Evolutionary conservation across 2,329 filamentous ascomycete genomes (phyloP).

Genomic region (Biscogniauxia sp.): DNA sequence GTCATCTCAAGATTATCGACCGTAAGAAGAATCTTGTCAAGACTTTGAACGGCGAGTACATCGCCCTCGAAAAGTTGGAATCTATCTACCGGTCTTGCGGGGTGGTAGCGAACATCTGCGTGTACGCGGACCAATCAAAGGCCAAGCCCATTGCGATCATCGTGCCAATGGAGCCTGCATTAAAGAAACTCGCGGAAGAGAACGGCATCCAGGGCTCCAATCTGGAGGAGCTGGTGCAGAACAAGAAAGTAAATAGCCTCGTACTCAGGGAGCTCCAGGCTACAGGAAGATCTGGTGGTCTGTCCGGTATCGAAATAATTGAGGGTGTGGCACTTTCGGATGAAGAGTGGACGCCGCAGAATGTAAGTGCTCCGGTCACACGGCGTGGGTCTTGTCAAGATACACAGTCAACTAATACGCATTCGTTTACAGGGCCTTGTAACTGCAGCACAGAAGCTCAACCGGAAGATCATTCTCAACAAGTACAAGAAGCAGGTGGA

Average conservation of each 20-base stretch:
- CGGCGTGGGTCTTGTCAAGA: background rate
- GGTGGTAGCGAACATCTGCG: constrained; percentile 56
- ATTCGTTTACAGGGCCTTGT: constrained; percentile 51
- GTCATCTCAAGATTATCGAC: constrained; percentile 75
- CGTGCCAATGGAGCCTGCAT: constrained; percentile 53
- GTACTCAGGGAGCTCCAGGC: constrained; percentile 66
- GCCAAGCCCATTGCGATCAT: constrained; percentile 56
- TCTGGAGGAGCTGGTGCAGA: constrained; percentile 65
- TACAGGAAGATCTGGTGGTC: constrained; percentile 58
- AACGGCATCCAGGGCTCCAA: constrained; percentile 53
- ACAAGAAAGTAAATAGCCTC: constrained; percentile 60
- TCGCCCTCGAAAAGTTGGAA: constrained; percentile 72
- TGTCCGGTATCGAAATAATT: constrained; percentile 67
- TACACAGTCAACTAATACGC: constrained; percentile 26
- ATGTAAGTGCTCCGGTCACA: constrained; percentile 48
- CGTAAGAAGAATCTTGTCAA: constrained; percentile 89
- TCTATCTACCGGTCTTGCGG: constrained; percentile 50
- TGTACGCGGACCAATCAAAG: constrained; percentile 51
- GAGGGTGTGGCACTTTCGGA: constrained; percentile 69
- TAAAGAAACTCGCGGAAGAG: constrained; percentile 49
- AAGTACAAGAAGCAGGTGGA: constrained; percentile 62
- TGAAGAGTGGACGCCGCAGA: constrained; percentile 74
- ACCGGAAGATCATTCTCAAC: constrained; percentile 64
- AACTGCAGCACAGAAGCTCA: constrained; percentile 71
- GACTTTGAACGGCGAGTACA: constrained; percentile 79